Base-by-base conservation (phyloP, 2,329 filamentous ascomycete genomes). In the Xylariaceae sp. region DNA sequence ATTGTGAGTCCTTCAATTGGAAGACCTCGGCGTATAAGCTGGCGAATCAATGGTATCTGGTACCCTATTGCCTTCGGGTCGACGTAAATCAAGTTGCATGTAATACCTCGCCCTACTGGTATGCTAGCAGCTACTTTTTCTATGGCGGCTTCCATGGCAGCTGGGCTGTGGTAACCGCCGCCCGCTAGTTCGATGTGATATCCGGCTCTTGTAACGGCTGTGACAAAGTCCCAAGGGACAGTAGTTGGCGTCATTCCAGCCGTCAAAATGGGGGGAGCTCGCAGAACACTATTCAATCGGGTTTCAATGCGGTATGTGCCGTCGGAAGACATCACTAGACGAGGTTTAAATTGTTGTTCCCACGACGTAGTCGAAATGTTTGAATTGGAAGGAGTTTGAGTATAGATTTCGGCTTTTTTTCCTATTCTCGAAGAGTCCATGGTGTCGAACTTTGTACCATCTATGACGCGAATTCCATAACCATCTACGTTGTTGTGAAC, bases 321-420 rank as follows among this genome's bases (percentile, higher is more conserved):
- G 53, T 84, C 85, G 9, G 92, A 92, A 11, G 89, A 96, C 75
- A 90, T 93, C 64, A 95, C 86, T 35, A 99, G 81, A 55, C 87
- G 88, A n/a, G 94, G 94, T 7, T 92, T 92, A 70, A 93, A 92
- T 72, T 97, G 92, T 74, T 95, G 95, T 53, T 97, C 91, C 94
- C 94, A 99, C 73, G 99, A 91, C 21, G 91, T 87, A 41, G 93
- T 92, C 70, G 92, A 97, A 73, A 92, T 93, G 67, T 97, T 88
- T 3, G 94, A 92, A 67, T 97, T 86, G 69, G 96, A 90, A 67
- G 92, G 91, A 70, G 97, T 94, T 52, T 93, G 88, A 70, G 97
- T 93, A 67, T 99, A 99, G 45, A 99, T 81, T 75, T 99, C 94
- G 1, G 93, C 89, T 81, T 97, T 99, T 81, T 96, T 97, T 51